A percentile compares a stretch with the other conserved stretches of the same genome.
Evolutionary conservation across 1,284 basidiomycete genomes (phyloP).

Genomic region (Trametes sp.): DNA sequence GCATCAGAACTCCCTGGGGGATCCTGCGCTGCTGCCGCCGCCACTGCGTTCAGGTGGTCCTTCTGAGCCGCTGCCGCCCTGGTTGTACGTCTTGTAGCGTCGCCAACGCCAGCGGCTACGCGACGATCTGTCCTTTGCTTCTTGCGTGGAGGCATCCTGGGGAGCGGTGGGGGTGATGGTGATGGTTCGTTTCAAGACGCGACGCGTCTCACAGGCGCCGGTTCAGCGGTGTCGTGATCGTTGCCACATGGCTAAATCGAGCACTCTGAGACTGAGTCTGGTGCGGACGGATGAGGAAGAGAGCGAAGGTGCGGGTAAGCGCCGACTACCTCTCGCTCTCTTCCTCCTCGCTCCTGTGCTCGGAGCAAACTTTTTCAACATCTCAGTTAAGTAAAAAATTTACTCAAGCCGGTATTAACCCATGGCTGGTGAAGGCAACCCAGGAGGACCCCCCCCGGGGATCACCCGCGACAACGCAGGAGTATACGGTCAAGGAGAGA

Average conservation of each 20-base stretch:
- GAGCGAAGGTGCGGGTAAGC: constrained; percentile 1
- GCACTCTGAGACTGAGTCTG: too few species aligned
- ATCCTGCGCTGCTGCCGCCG: too few species aligned
- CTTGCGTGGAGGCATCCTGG: neutral
- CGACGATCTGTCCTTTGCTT: neutral
- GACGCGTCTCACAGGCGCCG: too few species aligned
- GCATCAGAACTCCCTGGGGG: too few species aligned
- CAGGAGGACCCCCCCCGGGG: neutral
- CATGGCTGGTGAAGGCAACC: constrained; percentile 3
- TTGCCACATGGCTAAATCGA: too few species aligned
- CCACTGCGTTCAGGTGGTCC: too few species aligned
- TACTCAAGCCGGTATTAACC: neutral
- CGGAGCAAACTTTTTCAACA: neutral
- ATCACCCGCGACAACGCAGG: neutral
- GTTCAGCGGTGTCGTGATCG: too few species aligned
- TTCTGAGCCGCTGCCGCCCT: too few species aligned
- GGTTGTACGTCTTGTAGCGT: neutral
- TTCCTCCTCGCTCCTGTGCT: constrained; percentile 8
- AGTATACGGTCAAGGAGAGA: neutral
- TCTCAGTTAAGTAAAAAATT: neutral
- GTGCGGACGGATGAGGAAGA: constrained; percentile 19
- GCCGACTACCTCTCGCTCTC: constrained; percentile 1
- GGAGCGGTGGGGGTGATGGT: neutral
- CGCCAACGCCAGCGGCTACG: too few species aligned
- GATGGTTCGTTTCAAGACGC: neutral